Evolutionary conservation across 2,329 filamentous ascomycete species (phyloP).

Genomic region (Trichophyton simii): DNA sequence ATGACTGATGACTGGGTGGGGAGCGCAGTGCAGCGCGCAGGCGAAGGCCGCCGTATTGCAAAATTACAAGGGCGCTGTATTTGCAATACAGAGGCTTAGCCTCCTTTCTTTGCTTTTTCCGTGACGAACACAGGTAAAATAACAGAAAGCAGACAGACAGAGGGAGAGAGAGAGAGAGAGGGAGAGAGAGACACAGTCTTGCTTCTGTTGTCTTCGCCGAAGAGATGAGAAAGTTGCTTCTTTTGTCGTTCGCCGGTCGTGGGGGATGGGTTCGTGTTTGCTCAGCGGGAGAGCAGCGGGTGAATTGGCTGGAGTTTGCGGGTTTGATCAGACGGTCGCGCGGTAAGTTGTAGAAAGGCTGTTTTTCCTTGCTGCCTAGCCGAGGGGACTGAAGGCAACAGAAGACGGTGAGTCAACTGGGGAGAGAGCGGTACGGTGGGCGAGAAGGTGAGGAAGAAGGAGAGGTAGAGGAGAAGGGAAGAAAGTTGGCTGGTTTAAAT

Average conservation of each 20-base stretch:
- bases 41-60: not conserved
- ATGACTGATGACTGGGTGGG: not conserved
- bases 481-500: not conserved
- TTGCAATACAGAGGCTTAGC: not conserved
- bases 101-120: not conserved
- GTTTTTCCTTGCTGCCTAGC: not conserved
- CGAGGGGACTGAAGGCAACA: not conserved
- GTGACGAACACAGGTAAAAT: not conserved
- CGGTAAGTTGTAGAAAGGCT: not conserved
- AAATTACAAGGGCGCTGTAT: not conserved
- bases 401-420: not conserved
- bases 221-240: not conserved
- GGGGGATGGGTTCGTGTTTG: not conserved
- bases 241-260: not conserved
- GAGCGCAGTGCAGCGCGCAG: not conserved
- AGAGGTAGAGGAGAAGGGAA: not conserved
- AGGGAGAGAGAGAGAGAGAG: too few species aligned
- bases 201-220: not conserved
- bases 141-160: too few species aligned
- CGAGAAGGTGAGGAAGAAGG: not conserved
- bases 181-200: not conserved
- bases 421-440: not conserved
- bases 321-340: not conserved
- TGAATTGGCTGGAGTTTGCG: not conserved
- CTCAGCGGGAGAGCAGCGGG: not conserved